These are phyloP conservation scores for Aspergillus flavus DNA, from an alignment of 2,329 filamentous ascomycete species.

Conservation along the genomic window DNA sequence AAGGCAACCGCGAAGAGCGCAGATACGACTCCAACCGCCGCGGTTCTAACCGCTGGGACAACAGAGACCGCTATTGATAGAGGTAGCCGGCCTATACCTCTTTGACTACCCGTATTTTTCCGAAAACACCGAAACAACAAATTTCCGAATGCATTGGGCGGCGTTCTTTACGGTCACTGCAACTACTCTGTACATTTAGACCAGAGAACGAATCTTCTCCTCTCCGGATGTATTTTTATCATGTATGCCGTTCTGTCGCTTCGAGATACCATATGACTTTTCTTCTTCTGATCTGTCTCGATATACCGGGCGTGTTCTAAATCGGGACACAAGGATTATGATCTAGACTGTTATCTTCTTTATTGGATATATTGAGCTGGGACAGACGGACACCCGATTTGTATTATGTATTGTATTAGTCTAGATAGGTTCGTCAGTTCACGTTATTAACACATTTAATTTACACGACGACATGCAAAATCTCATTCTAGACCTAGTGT, in stretches of 20 bases:
- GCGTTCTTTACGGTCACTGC: constrained; percentile 25
- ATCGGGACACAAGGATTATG: neutral
- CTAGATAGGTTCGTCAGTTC: neutral
- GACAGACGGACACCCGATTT: neutral
- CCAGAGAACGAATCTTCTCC: constrained; percentile 3
- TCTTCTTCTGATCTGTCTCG: constrained; percentile 1
- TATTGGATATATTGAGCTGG: constrained; percentile 1
- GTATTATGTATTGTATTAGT: constrained; percentile 1
- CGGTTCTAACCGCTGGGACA: neutral
- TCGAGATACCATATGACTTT: neutral
- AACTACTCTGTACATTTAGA: neutral
- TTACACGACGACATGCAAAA: neutral
- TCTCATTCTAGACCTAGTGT: neutral
- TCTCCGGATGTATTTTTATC: constrained; percentile 3
- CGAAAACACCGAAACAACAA: neutral
- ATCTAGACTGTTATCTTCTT: neutral
- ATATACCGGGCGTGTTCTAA: neutral
- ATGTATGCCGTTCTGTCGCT: neutral
- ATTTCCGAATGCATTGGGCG: constrained; percentile 26
- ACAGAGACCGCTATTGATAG: neutral
- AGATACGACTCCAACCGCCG: constrained; percentile 7
- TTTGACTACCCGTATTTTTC: neutral
- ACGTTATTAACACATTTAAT: neutral
- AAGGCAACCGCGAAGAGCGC: neutral
- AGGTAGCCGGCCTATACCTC: neutral